Base-by-base conservation (phyloP, 495 filamentous ascomycete genomes). In the Neurospora africana region DNA sequence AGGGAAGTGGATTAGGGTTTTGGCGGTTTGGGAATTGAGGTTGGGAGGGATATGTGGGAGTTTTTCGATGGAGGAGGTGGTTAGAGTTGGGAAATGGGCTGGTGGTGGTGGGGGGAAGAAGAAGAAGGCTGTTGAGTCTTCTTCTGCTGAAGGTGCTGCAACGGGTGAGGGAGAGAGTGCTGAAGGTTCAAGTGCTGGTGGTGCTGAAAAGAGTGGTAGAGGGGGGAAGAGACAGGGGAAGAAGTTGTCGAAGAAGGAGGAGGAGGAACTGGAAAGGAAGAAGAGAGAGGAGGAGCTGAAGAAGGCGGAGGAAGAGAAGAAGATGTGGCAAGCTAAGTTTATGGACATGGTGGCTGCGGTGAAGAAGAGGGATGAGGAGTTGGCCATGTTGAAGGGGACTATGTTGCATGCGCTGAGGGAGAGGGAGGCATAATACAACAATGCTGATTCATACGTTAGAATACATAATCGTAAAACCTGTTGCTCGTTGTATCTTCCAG, bases 31-130 rank as follows among this genome's bases (percentile, higher is more conserved):
- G 85, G 81, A 83, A 44, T 73, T 87, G 68, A 74, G 78, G 43
- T 82, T 81, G 68, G 86, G 86, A 7, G 71, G 76, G n/a, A 78
- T 85, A 8, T 76, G 75, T 30, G 84, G 85, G 21, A 71, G 72
- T 5, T 87, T 85, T 74, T 75, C 77, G 17, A 83, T 88, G 76
- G 81, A 82, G 73, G 84, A 86, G 78, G 84, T 79, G 37, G 82
- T 88, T 38, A 72, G 80, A 37, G 79, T 81, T 44, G 72, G 73
- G 2, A 77, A 75, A 68, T 83, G 80, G 53, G 15, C 21, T 58
- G 47, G 21, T 58, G 47, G 47, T 27, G 23, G 53, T 5, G 21
- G 11, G 10, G 4, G 0, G 77, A 80, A 79, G 75, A 81, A 72
- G 36, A 36, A 36, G 2, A 73, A 71, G 41, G 3, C 41, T 44